phyloP scores from a whole-genome alignment of 495 filamentous ascomycete genomes.

The Astrothelium subdiscretum region DNA sequence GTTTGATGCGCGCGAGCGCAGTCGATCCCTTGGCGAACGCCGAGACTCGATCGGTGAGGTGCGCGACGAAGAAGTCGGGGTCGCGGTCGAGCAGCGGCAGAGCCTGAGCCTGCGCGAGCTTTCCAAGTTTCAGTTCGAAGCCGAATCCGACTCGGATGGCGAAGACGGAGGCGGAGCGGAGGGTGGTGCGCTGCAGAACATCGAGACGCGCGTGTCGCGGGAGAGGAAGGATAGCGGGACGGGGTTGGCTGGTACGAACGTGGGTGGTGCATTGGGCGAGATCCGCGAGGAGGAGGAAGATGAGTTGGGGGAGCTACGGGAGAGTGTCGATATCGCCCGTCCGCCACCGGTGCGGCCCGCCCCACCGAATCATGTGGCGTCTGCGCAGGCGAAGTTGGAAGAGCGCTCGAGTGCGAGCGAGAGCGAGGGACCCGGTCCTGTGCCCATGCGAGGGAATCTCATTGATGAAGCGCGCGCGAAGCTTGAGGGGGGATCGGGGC shows the following conservation, averaged over 20 bases:
- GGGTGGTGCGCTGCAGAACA: not conserved
- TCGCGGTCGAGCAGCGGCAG: not conserved
- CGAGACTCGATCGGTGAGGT: not conserved
- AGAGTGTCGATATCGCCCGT: not conserved
- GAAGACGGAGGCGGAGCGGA: not conserved
- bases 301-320: not conserved
- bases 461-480: not conserved
- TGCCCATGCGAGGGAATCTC: not conserved
- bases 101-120: not conserved
- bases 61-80: not conserved
- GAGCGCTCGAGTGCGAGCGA: not conserved
- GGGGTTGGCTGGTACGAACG: not conserved
- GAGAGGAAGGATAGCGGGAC: not conserved
- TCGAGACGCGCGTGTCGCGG: not conserved
- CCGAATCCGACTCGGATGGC: not conserved
- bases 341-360: not conserved
- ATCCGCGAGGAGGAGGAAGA: not conserved
- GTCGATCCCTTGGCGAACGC: not conserved
- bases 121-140: not conserved
- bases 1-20: not conserved
- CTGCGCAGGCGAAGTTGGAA: not conserved
- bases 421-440: not conserved
- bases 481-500: not conserved
- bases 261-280: not conserved
- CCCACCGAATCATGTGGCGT: not conserved